Evolutionary conservation across 495 filamentous ascomycete species (phyloP).

Genomic region (Aspergillus olivimuriae): DNA sequence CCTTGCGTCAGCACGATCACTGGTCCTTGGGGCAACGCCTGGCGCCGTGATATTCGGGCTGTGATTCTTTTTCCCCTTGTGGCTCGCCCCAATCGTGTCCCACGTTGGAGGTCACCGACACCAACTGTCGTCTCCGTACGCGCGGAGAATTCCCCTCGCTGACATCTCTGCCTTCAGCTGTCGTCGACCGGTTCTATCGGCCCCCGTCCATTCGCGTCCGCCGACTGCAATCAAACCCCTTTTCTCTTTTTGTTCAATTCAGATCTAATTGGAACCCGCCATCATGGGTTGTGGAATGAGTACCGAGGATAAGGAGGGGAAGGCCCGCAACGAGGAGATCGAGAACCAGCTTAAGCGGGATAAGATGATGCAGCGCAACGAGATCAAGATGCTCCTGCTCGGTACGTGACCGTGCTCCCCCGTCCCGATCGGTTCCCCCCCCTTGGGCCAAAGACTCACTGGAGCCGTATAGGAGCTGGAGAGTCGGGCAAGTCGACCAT

Average conservation of each 20-base stretch:
- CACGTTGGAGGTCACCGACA: slow-evolving; percentile 11
- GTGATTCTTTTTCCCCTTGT: slow-evolving; percentile 1
- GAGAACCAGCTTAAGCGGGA: slow-evolving; percentile 96
- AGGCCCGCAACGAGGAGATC: slow-evolving; percentile 98
- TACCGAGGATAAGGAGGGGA: slow-evolving; percentile 99
- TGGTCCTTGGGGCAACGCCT: not conserved
- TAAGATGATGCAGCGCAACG: slow-evolving; percentile 91
- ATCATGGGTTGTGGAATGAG: slow-evolving; percentile 99
- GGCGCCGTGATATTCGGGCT: not conserved
- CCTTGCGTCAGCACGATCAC: slow-evolving; percentile 16
- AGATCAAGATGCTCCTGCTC: slow-evolving; percentile 98
- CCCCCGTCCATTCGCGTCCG: not conserved
- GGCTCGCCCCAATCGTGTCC: slow-evolving; percentile 5
- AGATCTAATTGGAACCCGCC: slow-evolving; percentile 37
- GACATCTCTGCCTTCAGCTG: slow-evolving; percentile 7
- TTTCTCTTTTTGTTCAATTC: slow-evolving; percentile 12
- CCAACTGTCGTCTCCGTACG: slow-evolving; percentile 4
- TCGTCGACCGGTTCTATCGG: slow-evolving; percentile 15
- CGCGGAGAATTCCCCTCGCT: slow-evolving; percentile 17
- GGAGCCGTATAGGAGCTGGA: slow-evolving; percentile 70
- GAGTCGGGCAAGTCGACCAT: slow-evolving; percentile 99
- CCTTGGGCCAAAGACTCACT: not conserved
- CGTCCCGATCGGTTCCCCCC: not conserved
- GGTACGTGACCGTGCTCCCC: slow-evolving; percentile 48
- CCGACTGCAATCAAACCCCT: not conserved